These are phyloP conservation scores for Boletellus dicymbophilus DNA, from an alignment of 1,284 basidiomycete species.

Conservation along the genomic window DNA sequence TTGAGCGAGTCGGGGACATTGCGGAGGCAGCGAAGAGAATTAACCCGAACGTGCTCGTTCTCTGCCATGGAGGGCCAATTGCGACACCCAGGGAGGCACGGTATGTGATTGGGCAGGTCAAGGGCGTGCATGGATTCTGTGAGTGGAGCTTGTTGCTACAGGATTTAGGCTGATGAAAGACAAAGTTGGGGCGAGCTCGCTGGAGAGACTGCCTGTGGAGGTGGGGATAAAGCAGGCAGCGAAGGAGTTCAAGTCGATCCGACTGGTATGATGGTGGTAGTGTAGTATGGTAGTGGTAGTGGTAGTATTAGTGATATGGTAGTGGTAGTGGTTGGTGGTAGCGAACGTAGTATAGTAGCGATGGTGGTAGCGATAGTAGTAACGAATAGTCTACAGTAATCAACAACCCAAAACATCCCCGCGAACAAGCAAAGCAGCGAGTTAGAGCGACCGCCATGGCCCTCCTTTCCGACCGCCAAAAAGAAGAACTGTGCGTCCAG, in stretches of 20 bases:
- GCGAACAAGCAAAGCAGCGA: constrained; percentile 6
- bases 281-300: no score
- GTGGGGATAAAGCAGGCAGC: constrained; percentile 17
- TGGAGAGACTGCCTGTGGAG: constrained; percentile 31
- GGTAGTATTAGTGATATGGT: no score
- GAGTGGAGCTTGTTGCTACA: constrained; percentile 3
- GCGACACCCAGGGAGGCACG: constrained; percentile 24
- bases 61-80: constrained; percentile 32
- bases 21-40: constrained; percentile 18
- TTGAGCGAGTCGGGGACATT: constrained; percentile 22
- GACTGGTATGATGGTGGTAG: no score
- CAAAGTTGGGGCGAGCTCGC: constrained; percentile 29
- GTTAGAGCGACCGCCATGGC: constrained; percentile 38
- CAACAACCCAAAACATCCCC: constrained; percentile 35
- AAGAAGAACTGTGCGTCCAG: constrained; percentile 75
- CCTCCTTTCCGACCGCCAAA: constrained; percentile 75
- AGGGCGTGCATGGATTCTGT: constrained; percentile 31
- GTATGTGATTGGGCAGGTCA: constrained; percentile 24
- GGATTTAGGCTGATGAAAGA: not conserved
- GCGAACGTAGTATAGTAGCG: no score
- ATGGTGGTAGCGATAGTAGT: no score
- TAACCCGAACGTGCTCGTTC: constrained; percentile 22
- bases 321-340: no score
- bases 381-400: no score
- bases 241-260: constrained; percentile 26